These are phyloP conservation scores for Daldinia grandis DNA, from an alignment of 495 filamentous ascomycete genomes.

Conservation along the genomic window DNA sequence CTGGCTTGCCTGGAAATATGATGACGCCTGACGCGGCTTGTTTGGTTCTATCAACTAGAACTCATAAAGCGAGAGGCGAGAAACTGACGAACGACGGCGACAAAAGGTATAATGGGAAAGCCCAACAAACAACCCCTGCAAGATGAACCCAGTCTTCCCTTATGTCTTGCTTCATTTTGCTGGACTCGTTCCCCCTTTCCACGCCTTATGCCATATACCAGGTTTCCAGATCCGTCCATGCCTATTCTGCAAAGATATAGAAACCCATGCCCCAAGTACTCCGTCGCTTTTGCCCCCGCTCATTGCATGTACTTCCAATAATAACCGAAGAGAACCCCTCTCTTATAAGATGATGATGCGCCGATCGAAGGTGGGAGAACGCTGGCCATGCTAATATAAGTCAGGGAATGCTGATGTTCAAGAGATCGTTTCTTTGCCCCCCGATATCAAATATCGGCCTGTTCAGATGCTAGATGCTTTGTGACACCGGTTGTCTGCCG, in stretches of 20 bases:
- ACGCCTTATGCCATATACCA: conserved; percentile 18
- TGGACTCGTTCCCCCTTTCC: conserved; percentile 17
- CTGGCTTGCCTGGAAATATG: conserved; percentile 8
- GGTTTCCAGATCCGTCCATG: conserved; percentile 5
- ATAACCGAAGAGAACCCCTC: conserved; percentile 20
- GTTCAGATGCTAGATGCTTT: conserved; percentile 40
- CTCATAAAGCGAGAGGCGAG: conserved; percentile 1
- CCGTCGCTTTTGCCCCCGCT: conserved; percentile 39
- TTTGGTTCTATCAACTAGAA: conserved; percentile 15
- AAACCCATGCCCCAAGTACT: conserved; percentile 35
- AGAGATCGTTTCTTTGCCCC: conserved; percentile 27
- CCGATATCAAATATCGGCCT: conserved; percentile 34
- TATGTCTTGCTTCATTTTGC: conserved; percentile 13
- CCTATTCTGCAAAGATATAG: conserved; percentile 13
- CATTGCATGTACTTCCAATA: conserved; percentile 22
- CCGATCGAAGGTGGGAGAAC: conserved; percentile 39
- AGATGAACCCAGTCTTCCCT: conserved; percentile 7
- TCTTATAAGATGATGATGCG: conserved; percentile 29
- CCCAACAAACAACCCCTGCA: conserved; percentile 21
- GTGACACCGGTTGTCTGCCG: conserved; percentile 35
- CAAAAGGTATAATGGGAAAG: conserved; percentile 20
- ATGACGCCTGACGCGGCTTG: conserved; percentile 6
- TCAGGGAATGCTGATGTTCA: conserved; percentile 36
- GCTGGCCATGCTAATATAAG: conserved; percentile 43
- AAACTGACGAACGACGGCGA: conserved; percentile 10